Base-by-base conservation (phyloP, 805 yeast species). In the Wickerhamiella qilinensis region DNA sequence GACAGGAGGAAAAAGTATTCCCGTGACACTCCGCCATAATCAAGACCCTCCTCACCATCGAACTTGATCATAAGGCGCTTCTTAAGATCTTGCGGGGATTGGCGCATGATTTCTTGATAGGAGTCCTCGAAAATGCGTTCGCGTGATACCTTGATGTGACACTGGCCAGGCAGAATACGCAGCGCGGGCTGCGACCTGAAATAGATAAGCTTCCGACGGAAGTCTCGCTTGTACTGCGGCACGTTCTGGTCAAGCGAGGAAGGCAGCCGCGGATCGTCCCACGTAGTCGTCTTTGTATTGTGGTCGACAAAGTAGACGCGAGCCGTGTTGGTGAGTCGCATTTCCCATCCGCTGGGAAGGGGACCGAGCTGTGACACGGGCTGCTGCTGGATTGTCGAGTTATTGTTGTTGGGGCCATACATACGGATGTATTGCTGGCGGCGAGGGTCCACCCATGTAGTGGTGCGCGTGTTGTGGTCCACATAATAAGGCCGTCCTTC, bases 391-490 rank as follows among this genome's bases (percentile, higher is more conserved):
- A 88, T 84, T 17, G 95, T 84, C 3, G 94, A 79, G 52, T 75
- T 63, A 45, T 69, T 68, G 61, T 71, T 86, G 43, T 63, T 62
- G 21, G 67, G 65, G 20, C 95, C 97, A 58, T 81, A 85, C 44
- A 93, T 84, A 58, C 96, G 79, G 51, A 91, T 91, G 60, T 84
- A 91, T 64, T 91, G 99, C 63, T 91, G 98, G 61, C 98, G 76
- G 62, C 99, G 75, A 47, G 99, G 99, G 60, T 91, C 99, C 35
- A 91, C 99, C 99, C 99, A 91, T 11, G 99, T 91, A 3, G 99
- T 91, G 1, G 99, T 91, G 59, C 99, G 73, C n/a, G 98, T 91
- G 60, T 91, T 91, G 64, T 91, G 99, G 60, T 91, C 99, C 36
- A 91, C 98, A 58, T 86, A 91, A 62, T 91, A 91, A 6, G 97